Base-by-base conservation (phyloP, 208 protist genomes). In the Strigomonas culicis region DNA sequence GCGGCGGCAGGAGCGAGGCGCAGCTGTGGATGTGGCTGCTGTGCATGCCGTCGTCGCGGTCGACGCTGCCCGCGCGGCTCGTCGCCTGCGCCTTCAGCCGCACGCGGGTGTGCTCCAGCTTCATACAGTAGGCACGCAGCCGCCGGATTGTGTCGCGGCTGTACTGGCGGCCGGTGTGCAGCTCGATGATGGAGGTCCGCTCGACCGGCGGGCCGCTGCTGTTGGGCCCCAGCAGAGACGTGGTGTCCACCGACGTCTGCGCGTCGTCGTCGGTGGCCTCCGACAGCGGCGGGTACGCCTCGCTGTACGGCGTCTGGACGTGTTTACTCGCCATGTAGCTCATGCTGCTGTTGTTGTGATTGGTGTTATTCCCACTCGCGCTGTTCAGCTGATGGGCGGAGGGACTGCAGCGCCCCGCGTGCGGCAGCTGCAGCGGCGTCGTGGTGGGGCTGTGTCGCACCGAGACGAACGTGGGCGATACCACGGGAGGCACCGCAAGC, bases 131-230 rank as follows among this genome's bases (percentile, higher is more conserved):
- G 2, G 27, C 44, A 10, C 62, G 75, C 17, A 85, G 64, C 19
- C 79, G 79, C 1, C 58, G 67, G 58, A 85, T 75, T 13, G 73
- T 75, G 27, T 44, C 39, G 22, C 58, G 59, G 13, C 52, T 70
- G 68, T 85, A 85, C 13, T 70, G 39, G 21, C 53, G 28, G 0
- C 59, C 59, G 0, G 79, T 85, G 72, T 85, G 79, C 30, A 85
- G 63, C 52, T 80, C 74, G 39, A 85, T 76, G 7, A 85, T 50
- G 11, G 79, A 43, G 21, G 66, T 74, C 1, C 74, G 67, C 46
- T 68, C 65, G 25, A 59, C 21, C 1, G 11, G 24, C 4, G 21
- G 6, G 3, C 2, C 43, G 3, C 15, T 44, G 36, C 31, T 59
- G 13, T 34, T 34, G 21, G 8, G n/a, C n/a, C n/a, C n/a, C n/a